Conservation (phyloP, 78 protist species). For the Carpediemonas membranifera region DNA sequence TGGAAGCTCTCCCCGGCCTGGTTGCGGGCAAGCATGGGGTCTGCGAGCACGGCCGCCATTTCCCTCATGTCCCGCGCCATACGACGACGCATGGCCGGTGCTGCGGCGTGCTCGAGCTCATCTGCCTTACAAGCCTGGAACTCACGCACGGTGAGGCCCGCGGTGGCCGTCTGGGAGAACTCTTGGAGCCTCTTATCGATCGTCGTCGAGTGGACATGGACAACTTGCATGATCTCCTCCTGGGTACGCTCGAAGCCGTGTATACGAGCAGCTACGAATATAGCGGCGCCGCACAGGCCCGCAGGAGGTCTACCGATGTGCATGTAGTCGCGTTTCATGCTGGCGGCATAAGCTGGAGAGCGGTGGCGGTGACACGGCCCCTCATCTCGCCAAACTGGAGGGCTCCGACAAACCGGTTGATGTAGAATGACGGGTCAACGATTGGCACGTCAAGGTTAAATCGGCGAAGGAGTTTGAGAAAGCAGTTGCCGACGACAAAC, state of each 20-base stretch:
- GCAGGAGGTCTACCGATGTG: constrained; percentile 74
- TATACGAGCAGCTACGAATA: constrained; percentile 78
- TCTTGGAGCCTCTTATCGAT: too few species aligned
- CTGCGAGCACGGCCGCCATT: too few species aligned
- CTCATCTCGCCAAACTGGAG: constrained; percentile 67
- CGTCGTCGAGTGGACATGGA: too few species aligned
- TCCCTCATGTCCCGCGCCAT: too few species aligned
- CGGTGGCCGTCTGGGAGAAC: too few species aligned
- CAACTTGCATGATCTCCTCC: constrained; percentile 35
- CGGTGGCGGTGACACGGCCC: constrained; percentile 31
- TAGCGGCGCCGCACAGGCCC: constrained; percentile 82
- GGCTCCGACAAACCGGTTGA: constrained; percentile 63
- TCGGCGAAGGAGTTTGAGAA: constrained; percentile 37
- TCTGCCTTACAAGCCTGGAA: too few species aligned
- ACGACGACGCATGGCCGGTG: too few species aligned
- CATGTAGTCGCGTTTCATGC: constrained; percentile 89
- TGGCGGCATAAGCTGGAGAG: constrained; percentile 44
- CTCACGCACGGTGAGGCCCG: too few species aligned
- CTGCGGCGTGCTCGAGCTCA: too few species aligned
- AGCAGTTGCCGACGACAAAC: constrained; percentile 37
- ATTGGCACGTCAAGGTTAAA: constrained; percentile 42
- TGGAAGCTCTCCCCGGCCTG: too few species aligned
- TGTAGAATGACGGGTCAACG: constrained; percentile 72
- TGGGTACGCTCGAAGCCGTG: constrained; percentile 69
- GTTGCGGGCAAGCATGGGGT: too few species aligned